phyloP scores from a whole-genome alignment of 768 basidiomycete species.

The Dentipellis fragilis region DNA sequence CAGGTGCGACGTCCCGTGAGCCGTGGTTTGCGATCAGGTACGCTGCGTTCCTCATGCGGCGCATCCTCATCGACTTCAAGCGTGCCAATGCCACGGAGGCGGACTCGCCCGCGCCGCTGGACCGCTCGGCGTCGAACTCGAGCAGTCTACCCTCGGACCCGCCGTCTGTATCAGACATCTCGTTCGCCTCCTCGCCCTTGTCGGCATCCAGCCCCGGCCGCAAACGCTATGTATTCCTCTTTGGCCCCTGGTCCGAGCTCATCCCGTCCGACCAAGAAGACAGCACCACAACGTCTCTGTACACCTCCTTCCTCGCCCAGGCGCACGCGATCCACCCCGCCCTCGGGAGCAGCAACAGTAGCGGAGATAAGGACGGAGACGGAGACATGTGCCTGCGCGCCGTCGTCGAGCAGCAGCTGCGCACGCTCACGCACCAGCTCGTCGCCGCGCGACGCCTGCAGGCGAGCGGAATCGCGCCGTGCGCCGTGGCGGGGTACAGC shows the following conservation, averaged over 20 bases:
- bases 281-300: not conserved
- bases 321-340: not conserved
- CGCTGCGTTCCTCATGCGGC: not conserved
- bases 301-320: not conserved
- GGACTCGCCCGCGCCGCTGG: not conserved
- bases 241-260: not conserved
- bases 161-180: not conserved
- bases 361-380: no score
- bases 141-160: not conserved
- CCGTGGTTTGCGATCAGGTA: no score
- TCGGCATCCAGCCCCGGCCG: not conserved
- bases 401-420: not conserved
- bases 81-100: not conserved
- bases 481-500: conserved; percentile 4
- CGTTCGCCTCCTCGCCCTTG: not conserved
- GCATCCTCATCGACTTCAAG: not conserved
- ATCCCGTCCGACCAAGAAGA: not conserved
- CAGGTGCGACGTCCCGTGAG: no score
- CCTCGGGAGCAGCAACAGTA: not conserved
- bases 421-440: conserved; percentile 1
- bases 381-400: not conserved
- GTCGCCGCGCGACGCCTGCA: not conserved
- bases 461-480: not conserved
- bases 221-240: not conserved
- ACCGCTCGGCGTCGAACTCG: no score